These are phyloP conservation scores for Huntiella savannae DNA, from an alignment of 2,329 filamentous ascomycete genomes.

Conservation along the genomic window DNA sequence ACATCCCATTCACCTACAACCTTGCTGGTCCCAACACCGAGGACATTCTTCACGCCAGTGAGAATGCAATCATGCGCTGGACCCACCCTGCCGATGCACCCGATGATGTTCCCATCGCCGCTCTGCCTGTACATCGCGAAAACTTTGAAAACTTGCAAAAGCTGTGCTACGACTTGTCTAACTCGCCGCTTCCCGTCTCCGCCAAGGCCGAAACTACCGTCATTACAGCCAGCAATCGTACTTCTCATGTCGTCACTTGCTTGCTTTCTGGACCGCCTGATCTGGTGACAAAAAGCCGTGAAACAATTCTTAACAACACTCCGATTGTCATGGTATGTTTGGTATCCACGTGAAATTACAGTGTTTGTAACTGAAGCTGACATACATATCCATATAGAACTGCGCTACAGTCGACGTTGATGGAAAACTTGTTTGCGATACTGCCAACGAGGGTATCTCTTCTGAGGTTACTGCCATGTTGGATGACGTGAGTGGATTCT, in stretches of 20 bases:
- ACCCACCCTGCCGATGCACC: constrained; percentile 75
- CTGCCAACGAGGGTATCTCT: constrained; percentile 46
- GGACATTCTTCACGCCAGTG: constrained; percentile 83
- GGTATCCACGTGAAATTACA: constrained; percentile 10
- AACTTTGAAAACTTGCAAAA: constrained; percentile 65
- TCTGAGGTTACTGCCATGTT: constrained; percentile 64
- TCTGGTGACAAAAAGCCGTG: constrained; percentile 72
- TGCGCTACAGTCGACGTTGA: constrained; percentile 89
- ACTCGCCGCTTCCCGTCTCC: constrained; percentile 51
- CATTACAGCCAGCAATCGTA: constrained; percentile 52
- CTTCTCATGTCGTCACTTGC: constrained; percentile 62
- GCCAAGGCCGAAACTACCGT: constrained; percentile 61
- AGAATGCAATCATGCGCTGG: constrained; percentile 77
- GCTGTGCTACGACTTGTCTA: constrained; percentile 66
- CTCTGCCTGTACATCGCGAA: constrained; percentile 77
- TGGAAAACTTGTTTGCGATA: constrained; percentile 70
- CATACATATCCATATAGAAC: constrained; percentile 35
- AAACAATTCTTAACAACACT: constrained; percentile 77
- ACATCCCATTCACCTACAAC: constrained; percentile 86
- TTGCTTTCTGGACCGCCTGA: constrained; percentile 79
- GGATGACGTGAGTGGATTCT: constrained; percentile 70
- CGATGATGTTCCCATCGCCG: constrained; percentile 67
- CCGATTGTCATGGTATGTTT: constrained; percentile 72
- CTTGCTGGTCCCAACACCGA: constrained; percentile 82
- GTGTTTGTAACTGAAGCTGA: not conserved